Base-by-base conservation (phyloP, 1,284 basidiomycete species). In the Pseudozyma pruni region DNA sequence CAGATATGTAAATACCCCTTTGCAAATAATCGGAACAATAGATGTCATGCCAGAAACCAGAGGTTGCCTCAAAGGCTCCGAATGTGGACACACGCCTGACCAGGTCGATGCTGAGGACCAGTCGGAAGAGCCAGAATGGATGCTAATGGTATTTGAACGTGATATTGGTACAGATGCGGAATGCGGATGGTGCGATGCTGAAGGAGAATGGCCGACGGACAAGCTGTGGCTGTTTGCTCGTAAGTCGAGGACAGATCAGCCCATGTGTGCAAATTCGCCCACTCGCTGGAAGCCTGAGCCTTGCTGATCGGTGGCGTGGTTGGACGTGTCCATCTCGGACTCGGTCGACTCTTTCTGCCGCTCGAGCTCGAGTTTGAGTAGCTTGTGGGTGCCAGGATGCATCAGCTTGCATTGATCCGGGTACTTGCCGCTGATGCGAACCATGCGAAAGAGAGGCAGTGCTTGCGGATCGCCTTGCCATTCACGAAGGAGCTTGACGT, bases 401-500 rank as follows among this genome's bases (percentile, higher is more conserved):
- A 70, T 46, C n/a, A 78, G 64, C n/a, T 49, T 64, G 52, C 58
- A 75, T 43, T 69, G 50, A 1, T 78, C 74, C 59, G 66, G 71
- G 31, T 78, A 61, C 5, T 60, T 58, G 16, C 51, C 72, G 55
- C 74, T 80, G 46, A 81, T 73, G 16, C 79, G 66, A 13, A 80
- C 68, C 60, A 81, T 76, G 17, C 76, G 69, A 57, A 80, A 82
- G 33, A 73, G 52, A 14, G 71, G 72, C 16, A 81, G 42, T 16
- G 72, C 74, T 50, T 81, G 79, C 10, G 71, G 69, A 47, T 81
- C 78, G 7, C 80, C 80, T 25, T 79, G 52, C 80, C 80, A 82
- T 16, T 76, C 66, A 7, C 80, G 57, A 3, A 82, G 60, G 5
- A 81, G 53, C 19, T 51, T 50, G 34, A 82, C 80, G 35, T 82